A percentile compares a stretch with the other conserved stretches of the same genome.
Conservation (phyloP, 2,329 filamentous ascomycete species). For the Arachnopeziza araneosa region DNA sequence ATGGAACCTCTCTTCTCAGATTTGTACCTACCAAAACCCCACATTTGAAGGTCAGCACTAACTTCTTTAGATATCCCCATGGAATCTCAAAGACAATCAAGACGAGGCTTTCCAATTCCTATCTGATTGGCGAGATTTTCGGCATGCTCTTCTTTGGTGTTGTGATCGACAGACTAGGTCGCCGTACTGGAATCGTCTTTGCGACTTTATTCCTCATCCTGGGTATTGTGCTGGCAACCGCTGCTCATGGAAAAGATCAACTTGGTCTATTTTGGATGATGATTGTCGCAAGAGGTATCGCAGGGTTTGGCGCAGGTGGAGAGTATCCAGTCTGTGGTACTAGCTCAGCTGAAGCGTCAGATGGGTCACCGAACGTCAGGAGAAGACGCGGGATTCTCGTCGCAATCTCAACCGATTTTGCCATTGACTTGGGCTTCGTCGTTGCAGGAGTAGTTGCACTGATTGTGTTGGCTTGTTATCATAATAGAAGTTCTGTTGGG, state of each 20-base stretch:
- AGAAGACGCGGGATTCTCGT: slow-evolving; percentile 50
- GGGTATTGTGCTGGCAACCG: slow-evolving; percentile 39
- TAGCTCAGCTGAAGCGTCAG: slow-evolving; percentile 47
- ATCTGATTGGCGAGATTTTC: slow-evolving; percentile 49
- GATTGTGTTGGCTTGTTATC: slow-evolving; percentile 44
- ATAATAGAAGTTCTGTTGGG: slow-evolving; percentile 35
- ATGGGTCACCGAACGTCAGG: slow-evolving; percentile 40
- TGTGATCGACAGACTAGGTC: slow-evolving; percentile 42
- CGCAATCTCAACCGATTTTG: slow-evolving; percentile 48
- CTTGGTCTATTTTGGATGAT: slow-evolving; percentile 41
- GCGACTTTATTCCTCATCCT: slow-evolving; percentile 40
- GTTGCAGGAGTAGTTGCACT: slow-evolving; percentile 45
- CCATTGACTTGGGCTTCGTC: slow-evolving; percentile 45
- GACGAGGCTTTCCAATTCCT: slow-evolving; percentile 43
- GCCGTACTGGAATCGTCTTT: slow-evolving; percentile 41
- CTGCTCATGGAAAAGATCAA: slow-evolving; percentile 36
- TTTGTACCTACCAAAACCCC: not conserved
- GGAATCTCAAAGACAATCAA: not conserved
- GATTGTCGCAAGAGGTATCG: slow-evolving; percentile 38
- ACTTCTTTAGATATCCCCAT: not conserved
- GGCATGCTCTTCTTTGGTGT: slow-evolving; percentile 50
- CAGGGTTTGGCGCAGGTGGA: slow-evolving; percentile 38
- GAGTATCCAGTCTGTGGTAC: slow-evolving; percentile 47
- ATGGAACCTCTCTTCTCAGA: not conserved
- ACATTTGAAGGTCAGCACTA: slow-evolving; percentile 34